These are phyloP conservation scores for Trichothecium sympodiale DNA, from an alignment of 2,329 filamentous ascomycete genomes.

Conservation along the genomic window DNA sequence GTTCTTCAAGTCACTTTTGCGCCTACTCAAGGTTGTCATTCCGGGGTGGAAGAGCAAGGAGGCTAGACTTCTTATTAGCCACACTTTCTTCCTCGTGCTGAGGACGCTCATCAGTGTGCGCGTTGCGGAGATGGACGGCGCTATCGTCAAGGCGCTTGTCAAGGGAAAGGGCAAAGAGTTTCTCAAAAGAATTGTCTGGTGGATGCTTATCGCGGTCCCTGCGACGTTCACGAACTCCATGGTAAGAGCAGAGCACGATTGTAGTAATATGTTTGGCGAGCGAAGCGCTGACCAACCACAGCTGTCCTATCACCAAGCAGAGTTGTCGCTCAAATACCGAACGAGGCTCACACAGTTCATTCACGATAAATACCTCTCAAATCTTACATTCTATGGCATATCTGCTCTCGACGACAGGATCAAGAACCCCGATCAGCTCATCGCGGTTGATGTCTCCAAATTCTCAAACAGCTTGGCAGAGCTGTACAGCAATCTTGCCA, in stretches of 20 bases:
- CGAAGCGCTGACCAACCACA: slow-evolving; percentile 19
- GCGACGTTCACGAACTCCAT: slow-evolving; percentile 98
- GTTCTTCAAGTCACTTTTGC: slow-evolving; percentile 61
- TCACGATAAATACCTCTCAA: slow-evolving; percentile 90
- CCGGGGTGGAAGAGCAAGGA: slow-evolving; percentile 87
- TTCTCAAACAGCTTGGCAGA: slow-evolving; percentile 94
- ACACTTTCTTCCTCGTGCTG: slow-evolving; percentile 85
- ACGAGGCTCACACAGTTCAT: slow-evolving; percentile 89
- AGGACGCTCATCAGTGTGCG: slow-evolving; percentile 89
- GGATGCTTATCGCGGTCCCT: slow-evolving; percentile 94
- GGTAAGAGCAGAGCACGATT: slow-evolving; percentile 39
- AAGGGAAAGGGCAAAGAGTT: slow-evolving; percentile 88
- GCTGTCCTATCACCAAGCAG: slow-evolving; percentile 94
- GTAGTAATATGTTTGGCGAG: not conserved
- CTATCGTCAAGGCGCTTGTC: slow-evolving; percentile 83
- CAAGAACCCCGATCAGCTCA: slow-evolving; percentile 96
- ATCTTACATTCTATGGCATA: slow-evolving; percentile 95
- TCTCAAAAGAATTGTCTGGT: slow-evolving; percentile 80
- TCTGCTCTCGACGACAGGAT: slow-evolving; percentile 93
- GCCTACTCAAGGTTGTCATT: slow-evolving; percentile 75
- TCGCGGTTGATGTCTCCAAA: slow-evolving; percentile 90
- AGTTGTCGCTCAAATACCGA: slow-evolving; percentile 84
- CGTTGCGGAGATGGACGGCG: slow-evolving; percentile 91
- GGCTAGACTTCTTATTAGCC: slow-evolving; percentile 72
- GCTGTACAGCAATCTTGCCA: slow-evolving; percentile 91